Conservation (phyloP, 2,329 filamentous ascomycete genomes). For the Trichoderma koningiopsis region DNA sequence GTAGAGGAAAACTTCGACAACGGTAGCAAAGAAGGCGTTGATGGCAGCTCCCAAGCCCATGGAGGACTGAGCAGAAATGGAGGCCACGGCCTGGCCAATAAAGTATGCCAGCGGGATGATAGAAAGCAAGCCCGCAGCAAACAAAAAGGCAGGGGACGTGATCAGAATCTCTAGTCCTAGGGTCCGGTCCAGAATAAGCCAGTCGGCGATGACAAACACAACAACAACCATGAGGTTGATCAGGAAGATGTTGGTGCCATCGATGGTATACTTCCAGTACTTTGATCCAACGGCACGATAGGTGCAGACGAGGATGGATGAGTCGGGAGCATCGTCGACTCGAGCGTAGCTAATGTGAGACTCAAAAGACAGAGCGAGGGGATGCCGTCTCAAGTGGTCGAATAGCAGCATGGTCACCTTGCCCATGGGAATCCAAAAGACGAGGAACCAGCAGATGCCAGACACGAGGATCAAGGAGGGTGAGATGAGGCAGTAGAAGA, state of each 20-base stretch:
- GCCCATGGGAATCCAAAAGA: constrained; percentile 98
- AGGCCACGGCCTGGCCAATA: constrained; percentile 96
- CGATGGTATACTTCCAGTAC: constrained; percentile 99
- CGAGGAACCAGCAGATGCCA: constrained; percentile 88
- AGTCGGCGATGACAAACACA: constrained; percentile 93
- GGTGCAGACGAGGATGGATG: constrained; percentile 90
- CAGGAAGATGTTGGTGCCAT: constrained; percentile 98
- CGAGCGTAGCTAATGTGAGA: constrained; percentile 78
- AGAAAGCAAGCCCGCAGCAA: constrained; percentile 79
- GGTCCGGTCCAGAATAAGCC: constrained; percentile 71
- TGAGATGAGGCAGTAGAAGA: constrained; percentile 92
- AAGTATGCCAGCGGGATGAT: constrained; percentile 98
- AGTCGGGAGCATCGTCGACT: constrained; percentile 68
- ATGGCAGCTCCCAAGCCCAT: constrained; percentile 97
- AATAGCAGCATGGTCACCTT: constrained; percentile 89
- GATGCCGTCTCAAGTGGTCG: constrained; percentile 88
- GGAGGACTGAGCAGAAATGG: constrained; percentile 96
- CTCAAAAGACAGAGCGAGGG: constrained; percentile 89
- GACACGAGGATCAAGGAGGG: constrained; percentile 85
- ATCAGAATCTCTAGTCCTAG: constrained; percentile 72
- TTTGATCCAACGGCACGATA: constrained; percentile 92
- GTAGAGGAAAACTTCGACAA: constrained; percentile 97
- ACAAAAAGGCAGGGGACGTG: constrained; percentile 83
- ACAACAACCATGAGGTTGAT: constrained; percentile 96
- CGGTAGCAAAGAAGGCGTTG: constrained; percentile 96